Percentiles rank a stretch among this genome's conserved stretches.
Evolutionary conservation across 2,329 filamentous ascomycete genomes (phyloP).

Genomic region (Aspergillus tanneri): DNA sequence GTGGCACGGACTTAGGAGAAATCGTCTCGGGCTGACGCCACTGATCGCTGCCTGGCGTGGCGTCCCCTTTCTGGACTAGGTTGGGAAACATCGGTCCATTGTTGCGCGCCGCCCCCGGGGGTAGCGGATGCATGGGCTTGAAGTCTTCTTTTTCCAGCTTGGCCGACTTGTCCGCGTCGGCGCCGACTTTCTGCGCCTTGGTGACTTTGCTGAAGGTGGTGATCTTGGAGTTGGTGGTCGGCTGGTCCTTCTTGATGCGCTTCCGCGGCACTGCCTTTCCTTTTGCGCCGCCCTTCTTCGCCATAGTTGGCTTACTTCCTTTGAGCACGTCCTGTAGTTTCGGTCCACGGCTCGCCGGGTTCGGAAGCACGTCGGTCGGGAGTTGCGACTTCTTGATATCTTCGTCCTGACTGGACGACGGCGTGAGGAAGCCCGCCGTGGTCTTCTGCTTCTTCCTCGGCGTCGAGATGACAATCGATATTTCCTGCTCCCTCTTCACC

Average conservation of each 20-base stretch:
- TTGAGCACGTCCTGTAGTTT: constrained; percentile 29
- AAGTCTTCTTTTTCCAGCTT: constrained; percentile 28
- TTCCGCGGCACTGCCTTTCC: constrained; percentile 24
- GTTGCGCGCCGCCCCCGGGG: constrained; percentile 35
- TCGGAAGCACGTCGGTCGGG: constrained; percentile 25
- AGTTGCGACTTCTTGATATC: constrained; percentile 19
- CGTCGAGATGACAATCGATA: constrained; percentile 43
- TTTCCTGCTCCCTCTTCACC: constrained; percentile 38
- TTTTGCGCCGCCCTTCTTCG: constrained; percentile 20
- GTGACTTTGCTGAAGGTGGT: constrained; percentile 35
- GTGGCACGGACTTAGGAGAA: constrained; percentile 24
- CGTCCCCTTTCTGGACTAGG: constrained; percentile 18
- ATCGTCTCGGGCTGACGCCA: constrained; percentile 24
- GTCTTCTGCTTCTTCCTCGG: constrained; percentile 37
- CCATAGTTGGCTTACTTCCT: constrained; percentile 11
- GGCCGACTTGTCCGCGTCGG: constrained; percentile 22
- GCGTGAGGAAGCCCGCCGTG: constrained; percentile 42
- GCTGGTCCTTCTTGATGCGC: constrained; percentile 24
- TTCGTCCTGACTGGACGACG: constrained; percentile 44
- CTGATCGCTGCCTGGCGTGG: constrained; percentile 8
- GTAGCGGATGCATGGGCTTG: constrained; percentile 38
- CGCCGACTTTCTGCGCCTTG: constrained; percentile 28
- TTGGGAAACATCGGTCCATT: constrained; percentile 38
- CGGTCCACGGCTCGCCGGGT: constrained; percentile 33
- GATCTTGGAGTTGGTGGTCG: constrained; percentile 30